A percentile compares a stretch with the other conserved stretches of the same genome.
Conservation (phyloP, 1,284 basidiomycete genomes). For the Malassezia japonica region DNA sequence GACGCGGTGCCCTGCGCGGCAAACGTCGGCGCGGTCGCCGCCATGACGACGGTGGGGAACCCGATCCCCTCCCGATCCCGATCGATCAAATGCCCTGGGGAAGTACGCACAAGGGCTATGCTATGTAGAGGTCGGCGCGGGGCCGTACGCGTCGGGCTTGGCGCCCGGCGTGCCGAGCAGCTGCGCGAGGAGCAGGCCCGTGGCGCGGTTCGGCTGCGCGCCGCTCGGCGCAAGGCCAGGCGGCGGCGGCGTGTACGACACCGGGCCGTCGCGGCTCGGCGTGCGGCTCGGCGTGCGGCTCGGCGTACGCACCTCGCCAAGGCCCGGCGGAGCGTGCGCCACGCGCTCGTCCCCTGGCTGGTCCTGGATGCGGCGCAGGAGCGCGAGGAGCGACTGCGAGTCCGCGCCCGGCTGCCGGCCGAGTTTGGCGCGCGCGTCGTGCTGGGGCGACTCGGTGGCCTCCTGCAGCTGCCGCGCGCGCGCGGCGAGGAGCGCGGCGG, state of each 20-base stretch:
- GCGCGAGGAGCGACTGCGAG: slow-evolving; percentile 13
- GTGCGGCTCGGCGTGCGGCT: slow-evolving; percentile 15
- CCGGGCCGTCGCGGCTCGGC: not conserved
- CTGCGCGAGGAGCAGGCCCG: slow-evolving; percentile 41
- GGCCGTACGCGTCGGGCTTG: slow-evolving; percentile 1
- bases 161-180: slow-evolving; percentile 22
- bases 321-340: not conserved
- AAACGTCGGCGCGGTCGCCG: slow-evolving; percentile 19
- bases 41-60: slow-evolving; percentile 4
- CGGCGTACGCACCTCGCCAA: slow-evolving; percentile 21
- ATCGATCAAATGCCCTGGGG: not conserved
- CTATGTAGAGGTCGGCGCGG: slow-evolving; percentile 2
- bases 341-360: not conserved
- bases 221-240: slow-evolving; percentile 6
- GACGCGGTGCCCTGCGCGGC: slow-evolving; percentile 21
- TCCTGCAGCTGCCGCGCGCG: slow-evolving; percentile 16
- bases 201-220: slow-evolving; percentile 10
- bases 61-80: not conserved
- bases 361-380: slow-evolving; percentile 16
- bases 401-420: slow-evolving; percentile 9
- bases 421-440: slow-evolving; percentile 9
- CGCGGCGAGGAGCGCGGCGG: slow-evolving; percentile 15
- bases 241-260: slow-evolving; percentile 15
- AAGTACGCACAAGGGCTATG: not conserved
- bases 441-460: slow-evolving; percentile 1